These are phyloP conservation scores for Albugo laibachii DNA, from an alignment of 352 stramenopile species.

Conservation along the genomic window DNA sequence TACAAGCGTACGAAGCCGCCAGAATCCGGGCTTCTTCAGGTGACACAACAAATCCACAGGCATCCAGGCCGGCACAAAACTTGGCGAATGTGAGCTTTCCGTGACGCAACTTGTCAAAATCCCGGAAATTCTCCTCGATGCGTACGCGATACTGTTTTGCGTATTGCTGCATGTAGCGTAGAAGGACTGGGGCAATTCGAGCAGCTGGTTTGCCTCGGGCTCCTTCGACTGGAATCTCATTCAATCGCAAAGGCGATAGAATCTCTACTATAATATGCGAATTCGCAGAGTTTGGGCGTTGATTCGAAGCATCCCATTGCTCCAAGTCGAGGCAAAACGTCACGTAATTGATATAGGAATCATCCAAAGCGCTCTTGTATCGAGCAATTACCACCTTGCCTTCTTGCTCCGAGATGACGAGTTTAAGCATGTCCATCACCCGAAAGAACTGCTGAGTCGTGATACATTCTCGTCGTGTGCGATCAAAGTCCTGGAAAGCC, in stretches of 20 bases:
- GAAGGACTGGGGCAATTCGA: conserved; percentile 39
- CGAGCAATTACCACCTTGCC: conserved; percentile 12
- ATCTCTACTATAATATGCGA: conserved; percentile 2
- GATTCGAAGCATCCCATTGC: conserved; percentile 12
- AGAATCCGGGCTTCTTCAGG: conserved; percentile 35
- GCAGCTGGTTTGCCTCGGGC: conserved; percentile 9
- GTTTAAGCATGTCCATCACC: conserved; percentile 23
- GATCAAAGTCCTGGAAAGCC: conserved; percentile 69
- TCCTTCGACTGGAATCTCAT: conserved; percentile 11
- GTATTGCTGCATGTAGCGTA: conserved; percentile 62
- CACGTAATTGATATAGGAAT: conserved; percentile 68
- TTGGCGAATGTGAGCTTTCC: conserved; percentile 49
- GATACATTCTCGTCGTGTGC: conserved; percentile 46
- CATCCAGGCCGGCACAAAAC: conserved; percentile 36
- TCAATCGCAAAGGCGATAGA: not conserved
- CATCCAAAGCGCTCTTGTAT: conserved; percentile 46
- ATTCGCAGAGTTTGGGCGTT: conserved; percentile 7
- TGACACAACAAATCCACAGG: conserved; percentile 19
- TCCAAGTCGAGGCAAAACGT: conserved; percentile 70
- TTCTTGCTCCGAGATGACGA: conserved; percentile 16
- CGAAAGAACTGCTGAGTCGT: conserved; percentile 68
- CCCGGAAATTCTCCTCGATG: conserved; percentile 64
- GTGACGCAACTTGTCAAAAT: conserved; percentile 68
- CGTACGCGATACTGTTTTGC: conserved; percentile 66
- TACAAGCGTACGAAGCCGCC: conserved; percentile 29